A percentile compares a stretch with the other conserved stretches of the same genome.
phyloP scores from a whole-genome alignment of 345 rosid species.

The Linum lewisii region DNA sequence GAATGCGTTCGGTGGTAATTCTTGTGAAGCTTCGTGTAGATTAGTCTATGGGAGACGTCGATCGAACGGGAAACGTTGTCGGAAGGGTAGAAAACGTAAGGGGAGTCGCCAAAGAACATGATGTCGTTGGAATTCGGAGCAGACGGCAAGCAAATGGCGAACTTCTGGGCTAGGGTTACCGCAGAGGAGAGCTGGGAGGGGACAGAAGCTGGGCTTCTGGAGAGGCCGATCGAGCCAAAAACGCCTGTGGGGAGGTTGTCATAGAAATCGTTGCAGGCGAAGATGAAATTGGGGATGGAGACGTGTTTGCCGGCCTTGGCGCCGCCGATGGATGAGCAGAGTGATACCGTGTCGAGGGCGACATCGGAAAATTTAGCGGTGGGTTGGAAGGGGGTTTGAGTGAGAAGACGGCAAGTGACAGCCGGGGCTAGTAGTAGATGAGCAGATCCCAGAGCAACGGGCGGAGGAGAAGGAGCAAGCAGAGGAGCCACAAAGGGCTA shows the following conservation, averaged over 20 bases:
- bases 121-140: slow-evolving; percentile 9
- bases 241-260: slow-evolving; percentile 3
- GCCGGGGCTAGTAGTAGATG: not conserved
- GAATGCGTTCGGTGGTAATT: not conserved
- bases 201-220: not conserved
- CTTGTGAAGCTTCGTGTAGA: slow-evolving; percentile 7
- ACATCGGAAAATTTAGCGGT: not conserved
- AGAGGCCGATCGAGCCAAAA: slow-evolving; percentile 9
- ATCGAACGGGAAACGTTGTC: slow-evolving; percentile 5
- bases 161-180: slow-evolving; percentile 8
- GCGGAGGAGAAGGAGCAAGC: slow-evolving; percentile 13
- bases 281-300: slow-evolving; percentile 11
- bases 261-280: slow-evolving; percentile 7
- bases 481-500: slow-evolving; percentile 10
- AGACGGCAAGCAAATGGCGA: slow-evolving; percentile 18
- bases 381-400: not conserved
- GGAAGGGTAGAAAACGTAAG: slow-evolving; percentile 9
- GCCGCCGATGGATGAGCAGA: slow-evolving; percentile 12
- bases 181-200: slow-evolving; percentile 13
- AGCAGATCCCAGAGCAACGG: not conserved
- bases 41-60: slow-evolving; percentile 10
- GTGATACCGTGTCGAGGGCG: slow-evolving; percentile 8
- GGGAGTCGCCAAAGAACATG: slow-evolving; percentile 14
- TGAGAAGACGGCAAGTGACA: slow-evolving; percentile 8
- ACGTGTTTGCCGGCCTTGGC: not conserved